Evolutionary conservation across 345 rosid species (phyloP), one percentile per base, ranked within the genome.

Genomic region (Syzygium oleosum): DNA sequence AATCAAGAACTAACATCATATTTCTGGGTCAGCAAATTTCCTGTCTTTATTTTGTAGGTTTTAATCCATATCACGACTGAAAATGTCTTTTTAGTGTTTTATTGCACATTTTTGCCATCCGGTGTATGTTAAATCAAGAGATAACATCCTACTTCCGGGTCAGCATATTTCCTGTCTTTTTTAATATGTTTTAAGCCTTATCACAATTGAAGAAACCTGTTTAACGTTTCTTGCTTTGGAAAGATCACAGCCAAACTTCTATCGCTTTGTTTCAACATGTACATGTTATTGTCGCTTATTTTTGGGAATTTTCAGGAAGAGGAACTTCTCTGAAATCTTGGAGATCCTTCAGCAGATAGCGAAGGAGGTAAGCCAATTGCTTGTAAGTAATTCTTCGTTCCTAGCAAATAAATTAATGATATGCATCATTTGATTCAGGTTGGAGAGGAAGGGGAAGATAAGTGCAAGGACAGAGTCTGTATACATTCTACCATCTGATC

Each of bases 281-380:
- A 25, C 43, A 23, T 43, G n/a, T 27, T 31, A 8, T 23, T 14
- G 51, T 79, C 52, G 43, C 15, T 51, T 41, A 79, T 27, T 79
- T 23, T 79, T 79, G 51, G 16, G 84, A 83, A 52, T 58, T 91
- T 90, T n/a, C 87, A 96, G 99, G 98, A 96, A 90, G 94, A 93
- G 85, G 98, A 86, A 90, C 89, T 98, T 98, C 93, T 92, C 95
- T 79, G 95, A 96, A 84, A 93, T 97, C 88, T 92, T 93, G 83
- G 94, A 94, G 85, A 90, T 88, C 85, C 96, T 96, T 88, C 93
- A 91, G 88, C 93, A 91, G 86, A 91, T 98, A 85, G 90, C 91
- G 27, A 94, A 89, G 87, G 95, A 95, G 98, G 99, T 98, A 92
- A 59, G 46, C 31, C 84, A 53, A 21, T 86, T 83, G 38, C 83